phyloP scores from a whole-genome alignment of 805 yeast species.

The Pichia deserticola region DNA sequence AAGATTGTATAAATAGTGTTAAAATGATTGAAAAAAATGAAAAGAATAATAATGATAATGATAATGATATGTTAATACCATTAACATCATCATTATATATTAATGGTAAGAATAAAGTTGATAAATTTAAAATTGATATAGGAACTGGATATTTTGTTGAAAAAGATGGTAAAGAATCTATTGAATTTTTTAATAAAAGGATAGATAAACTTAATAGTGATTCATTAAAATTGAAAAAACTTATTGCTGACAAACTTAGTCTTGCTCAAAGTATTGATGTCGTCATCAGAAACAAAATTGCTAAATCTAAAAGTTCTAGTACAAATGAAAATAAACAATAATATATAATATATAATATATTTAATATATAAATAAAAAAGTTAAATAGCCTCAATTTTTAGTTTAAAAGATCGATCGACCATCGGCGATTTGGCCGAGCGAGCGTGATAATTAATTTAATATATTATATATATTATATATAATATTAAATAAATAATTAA shows the following conservation, averaged over 20 bases:
- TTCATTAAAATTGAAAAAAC: slow-evolving; percentile 61
- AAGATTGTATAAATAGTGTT: slow-evolving; percentile 71
- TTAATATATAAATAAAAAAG: too few species aligned
- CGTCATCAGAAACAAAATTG: slow-evolving; percentile 44
- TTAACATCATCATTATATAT: slow-evolving; percentile 83
- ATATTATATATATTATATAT: too few species aligned
- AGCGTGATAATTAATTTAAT: too few species aligned
- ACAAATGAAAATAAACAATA: too few species aligned
- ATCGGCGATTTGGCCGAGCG: too few species aligned
- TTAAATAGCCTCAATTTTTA: too few species aligned
- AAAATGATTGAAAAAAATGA: slow-evolving; percentile 38
- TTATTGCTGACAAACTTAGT: slow-evolving; percentile 68
- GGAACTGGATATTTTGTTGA: slow-evolving; percentile 96
- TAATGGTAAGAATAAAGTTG: slow-evolving; percentile 66
- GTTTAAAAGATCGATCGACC: too few species aligned
- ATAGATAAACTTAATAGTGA: slow-evolving; percentile 67
- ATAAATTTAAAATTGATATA: slow-evolving; percentile 79
- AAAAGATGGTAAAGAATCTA: slow-evolving; percentile 60
- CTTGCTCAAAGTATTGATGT: slow-evolving; percentile 55
- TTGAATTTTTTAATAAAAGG: slow-evolving; percentile 64
- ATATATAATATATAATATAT: too few species aligned
- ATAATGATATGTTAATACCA: slow-evolving; percentile 59
- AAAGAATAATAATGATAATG: slow-evolving; percentile 34
- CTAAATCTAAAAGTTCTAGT: neutral
- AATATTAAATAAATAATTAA: too few species aligned